These are phyloP conservation scores for Patellaria atrata DNA, from an alignment of 495 filamentous ascomycete species.

Conservation along the genomic window DNA sequence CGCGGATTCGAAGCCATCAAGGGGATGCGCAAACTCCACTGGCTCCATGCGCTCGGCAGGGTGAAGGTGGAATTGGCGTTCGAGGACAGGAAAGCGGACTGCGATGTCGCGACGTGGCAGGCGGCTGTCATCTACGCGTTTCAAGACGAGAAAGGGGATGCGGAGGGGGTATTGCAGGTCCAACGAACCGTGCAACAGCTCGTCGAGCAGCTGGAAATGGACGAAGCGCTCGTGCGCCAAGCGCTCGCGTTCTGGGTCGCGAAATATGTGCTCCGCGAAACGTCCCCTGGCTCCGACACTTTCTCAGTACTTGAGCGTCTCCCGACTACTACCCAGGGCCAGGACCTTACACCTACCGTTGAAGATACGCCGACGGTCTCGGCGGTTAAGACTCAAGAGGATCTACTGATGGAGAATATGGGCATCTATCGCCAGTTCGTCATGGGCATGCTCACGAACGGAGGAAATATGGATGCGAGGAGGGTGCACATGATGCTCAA, in stretches of 20 bases:
- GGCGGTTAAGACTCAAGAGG: conserved; percentile 22
- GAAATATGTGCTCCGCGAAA: conserved; percentile 59
- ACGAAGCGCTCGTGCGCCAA: conserved; percentile 54
- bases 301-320: conserved; percentile 53
- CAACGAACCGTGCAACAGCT: conserved; percentile 48
- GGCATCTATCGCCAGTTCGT: conserved; percentile 83
- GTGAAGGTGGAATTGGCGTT: conserved; percentile 72
- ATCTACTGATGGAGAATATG: conserved; percentile 51
- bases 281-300: conserved; percentile 32
- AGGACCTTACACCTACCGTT: conserved; percentile 32
- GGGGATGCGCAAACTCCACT: conserved; percentile 68
- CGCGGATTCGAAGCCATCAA: conserved; percentile 67
- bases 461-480: conserved; percentile 60
- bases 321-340: conserved; percentile 34
- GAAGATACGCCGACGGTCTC: conserved; percentile 34
- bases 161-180: conserved; percentile 25
- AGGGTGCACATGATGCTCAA: conserved; percentile 89
- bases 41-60: conserved; percentile 69
- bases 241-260: conserved; percentile 77
- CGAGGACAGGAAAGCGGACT: conserved; percentile 56
- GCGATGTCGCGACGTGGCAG: conserved; percentile 64
- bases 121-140: conserved; percentile 86
- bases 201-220: conserved; percentile 54
- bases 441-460: conserved; percentile 86
- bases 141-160: conserved; percentile 4